Conservation (phyloP, 2,329 filamentous ascomycete genomes). For the Hymenoscyphus occultus region DNA sequence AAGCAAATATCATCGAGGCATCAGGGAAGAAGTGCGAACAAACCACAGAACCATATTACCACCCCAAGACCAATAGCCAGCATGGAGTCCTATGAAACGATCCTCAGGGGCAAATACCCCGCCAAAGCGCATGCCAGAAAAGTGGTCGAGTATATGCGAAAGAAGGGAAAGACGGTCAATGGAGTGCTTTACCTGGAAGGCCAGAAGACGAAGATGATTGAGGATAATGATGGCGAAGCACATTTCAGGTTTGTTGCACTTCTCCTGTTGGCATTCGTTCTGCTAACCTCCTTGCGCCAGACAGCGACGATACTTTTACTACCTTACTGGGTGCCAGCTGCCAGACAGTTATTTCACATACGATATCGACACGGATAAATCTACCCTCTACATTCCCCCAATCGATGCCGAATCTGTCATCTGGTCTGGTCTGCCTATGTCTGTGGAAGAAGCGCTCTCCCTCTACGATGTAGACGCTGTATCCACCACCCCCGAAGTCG, state of each 20-base stretch:
- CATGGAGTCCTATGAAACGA: constrained; percentile 30
- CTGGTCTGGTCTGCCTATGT: constrained; percentile 87
- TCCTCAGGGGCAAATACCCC: constrained; percentile 67
- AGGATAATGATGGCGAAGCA: constrained; percentile 83
- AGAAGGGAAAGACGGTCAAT: constrained; percentile 59
- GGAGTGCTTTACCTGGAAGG: constrained; percentile 88
- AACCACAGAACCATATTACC: background rate
- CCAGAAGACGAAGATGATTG: constrained; percentile 74
- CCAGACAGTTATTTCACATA: constrained; percentile 80
- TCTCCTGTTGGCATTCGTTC: background rate
- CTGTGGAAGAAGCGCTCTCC: constrained; percentile 67
- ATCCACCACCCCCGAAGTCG: constrained; percentile 68
- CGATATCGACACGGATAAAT: constrained; percentile 67
- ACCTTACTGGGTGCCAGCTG: constrained; percentile 79
- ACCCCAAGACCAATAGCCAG: constrained; percentile 9
- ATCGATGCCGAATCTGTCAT: constrained; percentile 86
- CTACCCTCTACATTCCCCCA: constrained; percentile 88
- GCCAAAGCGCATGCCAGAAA: constrained; percentile 82
- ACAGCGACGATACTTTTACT: constrained; percentile 92
- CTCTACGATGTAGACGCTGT: constrained; percentile 82
- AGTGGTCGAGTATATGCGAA: constrained; percentile 75
- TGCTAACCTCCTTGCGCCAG: constrained; percentile 35
- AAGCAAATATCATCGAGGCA: background rate
- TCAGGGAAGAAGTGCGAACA: background rate
- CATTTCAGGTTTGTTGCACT: constrained; percentile 63